A percentile compares a stretch with the other conserved stretches of the same genome.
Evolutionary conservation across 2,329 filamentous ascomycete genomes (phyloP).

Genomic region (Beauveria sp.): DNA sequence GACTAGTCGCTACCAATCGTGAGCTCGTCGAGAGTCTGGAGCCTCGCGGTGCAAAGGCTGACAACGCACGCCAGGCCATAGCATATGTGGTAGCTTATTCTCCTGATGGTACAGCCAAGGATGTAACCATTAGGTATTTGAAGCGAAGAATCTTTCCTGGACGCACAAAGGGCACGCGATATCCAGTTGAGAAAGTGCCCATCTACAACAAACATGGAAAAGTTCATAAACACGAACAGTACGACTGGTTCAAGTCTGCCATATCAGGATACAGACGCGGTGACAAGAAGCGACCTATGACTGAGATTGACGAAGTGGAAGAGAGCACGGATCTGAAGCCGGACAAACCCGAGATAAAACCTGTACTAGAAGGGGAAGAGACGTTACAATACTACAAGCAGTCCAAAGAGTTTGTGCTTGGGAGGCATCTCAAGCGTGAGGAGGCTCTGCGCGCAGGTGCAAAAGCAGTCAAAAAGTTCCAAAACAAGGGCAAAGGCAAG

Average conservation of each 20-base stretch:
- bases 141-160: slow-evolving; percentile 76
- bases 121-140: slow-evolving; percentile 87
- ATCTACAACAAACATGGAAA: slow-evolving; percentile 72
- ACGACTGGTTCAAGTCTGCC: slow-evolving; percentile 81
- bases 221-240: slow-evolving; percentile 65
- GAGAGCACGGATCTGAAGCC: slow-evolving; percentile 70
- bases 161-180: slow-evolving; percentile 77
- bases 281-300: slow-evolving; percentile 43
- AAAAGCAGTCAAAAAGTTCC: slow-evolving; percentile 66
- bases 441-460: slow-evolving; percentile 71
- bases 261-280: slow-evolving; percentile 64
- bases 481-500: slow-evolving; percentile 64
- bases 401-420: slow-evolving; percentile 76
- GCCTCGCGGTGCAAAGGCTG: slow-evolving; percentile 73
- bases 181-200: slow-evolving; percentile 72
- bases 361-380: slow-evolving; percentile 65
- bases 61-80: slow-evolving; percentile 81
- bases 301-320: slow-evolving; percentile 70
- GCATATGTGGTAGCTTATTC: slow-evolving; percentile 83
- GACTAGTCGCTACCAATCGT: slow-evolving; percentile 60
- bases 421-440: slow-evolving; percentile 81
- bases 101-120: slow-evolving; percentile 80
- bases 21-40: slow-evolving; percentile 71
- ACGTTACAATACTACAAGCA: slow-evolving; percentile 84
- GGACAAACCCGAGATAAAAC: slow-evolving; percentile 63